These are phyloP conservation scores for Carpinus viminea DNA, from an alignment of 306 rosid species.

Conservation along the genomic window DNA sequence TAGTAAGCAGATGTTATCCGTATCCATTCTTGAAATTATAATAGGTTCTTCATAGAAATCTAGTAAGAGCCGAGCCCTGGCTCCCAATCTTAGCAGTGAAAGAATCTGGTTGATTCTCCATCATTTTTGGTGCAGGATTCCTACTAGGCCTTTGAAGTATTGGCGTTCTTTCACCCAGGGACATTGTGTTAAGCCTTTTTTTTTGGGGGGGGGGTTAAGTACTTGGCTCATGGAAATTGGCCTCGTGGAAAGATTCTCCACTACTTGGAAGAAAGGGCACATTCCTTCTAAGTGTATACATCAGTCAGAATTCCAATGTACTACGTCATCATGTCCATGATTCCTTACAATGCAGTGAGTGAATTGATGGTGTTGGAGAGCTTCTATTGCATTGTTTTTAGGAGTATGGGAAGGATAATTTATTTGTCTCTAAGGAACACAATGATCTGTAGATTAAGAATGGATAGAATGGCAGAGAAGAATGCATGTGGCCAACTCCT, in stretches of 20 bases:
- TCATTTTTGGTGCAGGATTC: neutral
- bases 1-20: neutral
- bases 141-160: neutral
- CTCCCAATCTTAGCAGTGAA: neutral
- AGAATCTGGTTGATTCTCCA: slow-evolving; percentile 1
- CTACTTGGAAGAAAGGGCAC: neutral
- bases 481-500: neutral
- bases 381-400: neutral
- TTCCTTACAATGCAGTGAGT: neutral
- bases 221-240: neutral
- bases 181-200: neutral
- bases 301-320: neutral
- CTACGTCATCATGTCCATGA: neutral
- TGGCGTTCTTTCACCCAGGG: neutral
- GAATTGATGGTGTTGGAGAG: neutral
- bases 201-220: neutral
- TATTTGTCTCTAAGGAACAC: neutral
- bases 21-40: neutral
- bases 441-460: neutral
- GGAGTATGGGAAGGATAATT: neutral
- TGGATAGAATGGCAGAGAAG: neutral
- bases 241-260: neutral
- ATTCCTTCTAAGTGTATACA: neutral
- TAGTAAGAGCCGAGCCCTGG: neutral
- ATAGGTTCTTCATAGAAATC: neutral